Evolutionary conservation across 2,329 filamentous ascomycete species (phyloP).

Genomic region (Ophiostoma piceae): DNA sequence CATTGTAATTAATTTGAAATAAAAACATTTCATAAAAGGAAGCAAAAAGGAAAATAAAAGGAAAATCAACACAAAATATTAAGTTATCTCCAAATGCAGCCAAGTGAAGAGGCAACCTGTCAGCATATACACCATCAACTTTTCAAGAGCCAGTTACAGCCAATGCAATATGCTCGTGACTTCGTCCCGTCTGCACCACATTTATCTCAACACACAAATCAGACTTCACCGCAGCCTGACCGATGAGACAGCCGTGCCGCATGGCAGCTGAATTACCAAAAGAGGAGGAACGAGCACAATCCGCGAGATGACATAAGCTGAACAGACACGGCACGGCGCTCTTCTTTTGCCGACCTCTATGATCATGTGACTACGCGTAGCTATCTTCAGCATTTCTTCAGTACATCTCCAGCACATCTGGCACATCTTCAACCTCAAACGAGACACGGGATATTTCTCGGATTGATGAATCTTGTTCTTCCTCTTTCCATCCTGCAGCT

Average conservation of each 20-base stretch:
- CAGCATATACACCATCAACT: neutral
- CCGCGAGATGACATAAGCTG: neutral
- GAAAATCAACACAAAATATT: neutral
- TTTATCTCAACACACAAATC: neutral
- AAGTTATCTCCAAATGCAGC: neutral
- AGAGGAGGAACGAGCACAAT: neutral
- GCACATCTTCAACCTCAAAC: neutral
- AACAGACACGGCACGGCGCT: neutral
- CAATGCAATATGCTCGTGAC: neutral
- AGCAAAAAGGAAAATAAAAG: neutral
- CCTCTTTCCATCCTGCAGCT: neutral
- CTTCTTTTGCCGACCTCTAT: neutral
- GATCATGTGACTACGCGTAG: slow-evolving; percentile 5
- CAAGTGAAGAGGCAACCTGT: neutral
- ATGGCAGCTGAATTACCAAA: neutral
- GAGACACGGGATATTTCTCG: neutral
- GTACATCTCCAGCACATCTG: neutral
- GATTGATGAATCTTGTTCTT: neutral
- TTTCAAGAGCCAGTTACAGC: neutral
- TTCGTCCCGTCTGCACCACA: neutral
- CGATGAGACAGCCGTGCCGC: neutral
- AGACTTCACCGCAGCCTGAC: neutral
- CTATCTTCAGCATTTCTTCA: neutral
- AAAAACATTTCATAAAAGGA: no score
- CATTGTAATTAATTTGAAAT: no score